Evolutionary conservation across 768 basidiomycete species (phyloP).

Genomic region (Lyophyllum decastes): DNA sequence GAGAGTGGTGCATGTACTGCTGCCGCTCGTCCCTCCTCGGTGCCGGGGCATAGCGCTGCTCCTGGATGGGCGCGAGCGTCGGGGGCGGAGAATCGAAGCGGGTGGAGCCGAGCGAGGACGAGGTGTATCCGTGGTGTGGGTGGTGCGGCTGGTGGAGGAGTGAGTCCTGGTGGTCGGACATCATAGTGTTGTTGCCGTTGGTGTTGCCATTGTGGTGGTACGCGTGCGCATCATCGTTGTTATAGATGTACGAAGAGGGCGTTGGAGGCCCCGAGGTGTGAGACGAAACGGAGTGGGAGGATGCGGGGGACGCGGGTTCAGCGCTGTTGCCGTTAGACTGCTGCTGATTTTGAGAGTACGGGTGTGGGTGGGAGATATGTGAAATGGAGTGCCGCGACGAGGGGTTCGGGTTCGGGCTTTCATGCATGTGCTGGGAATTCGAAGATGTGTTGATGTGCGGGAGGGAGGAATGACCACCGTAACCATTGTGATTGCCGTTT

Average conservation of each 20-base stretch:
- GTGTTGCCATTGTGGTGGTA: conserved; percentile 34
- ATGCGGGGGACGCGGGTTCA: conserved; percentile 51
- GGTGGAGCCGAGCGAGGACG: conserved; percentile 21
- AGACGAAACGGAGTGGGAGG: conserved; percentile 36
- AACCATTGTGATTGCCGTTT: conserved; percentile 21
- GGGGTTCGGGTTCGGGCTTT: conserved; percentile 28
- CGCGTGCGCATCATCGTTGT: conserved; percentile 39
- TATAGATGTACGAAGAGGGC: conserved; percentile 49
- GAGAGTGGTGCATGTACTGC: neutral
- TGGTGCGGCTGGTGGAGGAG: too few relatives aligned
- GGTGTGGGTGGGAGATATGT: conserved; percentile 57
- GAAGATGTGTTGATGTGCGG: conserved; percentile 23
- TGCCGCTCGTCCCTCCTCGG: conserved; percentile 11
- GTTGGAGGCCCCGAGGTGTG: conserved; percentile 45
- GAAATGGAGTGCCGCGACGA: conserved; percentile 62
- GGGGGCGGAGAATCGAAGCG: conserved; percentile 58
- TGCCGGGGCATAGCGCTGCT: conserved; percentile 34
- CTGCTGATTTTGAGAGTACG: conserved; percentile 39
- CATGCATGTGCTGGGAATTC: conserved; percentile 12
- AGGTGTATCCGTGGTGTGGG: neutral
- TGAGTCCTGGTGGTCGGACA: conserved; percentile 28
- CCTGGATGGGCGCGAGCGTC: conserved; percentile 57
- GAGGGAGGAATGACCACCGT: conserved; percentile 19
- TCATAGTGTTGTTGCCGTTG: conserved; percentile 13
- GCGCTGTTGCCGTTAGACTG: conserved; percentile 21